A percentile compares a stretch with the other conserved stretches of the same genome.
These are phyloP conservation scores for Aspergillus floridensis DNA, from an alignment of 2,329 filamentous ascomycete species.

Conservation along the genomic window DNA sequence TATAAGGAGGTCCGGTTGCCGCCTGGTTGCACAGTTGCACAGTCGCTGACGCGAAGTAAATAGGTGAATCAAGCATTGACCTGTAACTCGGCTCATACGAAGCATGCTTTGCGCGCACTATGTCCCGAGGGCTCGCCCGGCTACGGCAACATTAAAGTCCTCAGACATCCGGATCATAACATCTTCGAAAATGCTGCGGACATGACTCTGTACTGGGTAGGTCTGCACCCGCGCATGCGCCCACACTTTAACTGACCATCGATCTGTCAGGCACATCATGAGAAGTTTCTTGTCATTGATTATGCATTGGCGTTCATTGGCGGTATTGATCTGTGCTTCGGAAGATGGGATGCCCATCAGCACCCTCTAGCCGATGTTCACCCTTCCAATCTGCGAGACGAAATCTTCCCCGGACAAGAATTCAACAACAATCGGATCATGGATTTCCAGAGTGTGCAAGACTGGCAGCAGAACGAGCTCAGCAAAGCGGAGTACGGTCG, in stretches of 20 bases:
- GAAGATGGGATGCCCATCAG: slow-evolving; percentile 85
- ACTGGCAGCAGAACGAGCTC: slow-evolving; percentile 92
- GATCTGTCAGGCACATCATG: slow-evolving; percentile 69
- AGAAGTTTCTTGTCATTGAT: slow-evolving; percentile 96
- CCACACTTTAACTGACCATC: slow-evolving; percentile 5
- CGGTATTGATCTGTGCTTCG: slow-evolving; percentile 91
- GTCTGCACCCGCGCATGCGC: background rate
- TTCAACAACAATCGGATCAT: slow-evolving; percentile 97
- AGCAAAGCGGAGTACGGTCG: slow-evolving; percentile 87
- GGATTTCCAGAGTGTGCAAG: slow-evolving; percentile 86
- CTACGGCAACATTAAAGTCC: slow-evolving; percentile 80
- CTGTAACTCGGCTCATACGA: slow-evolving; percentile 91
- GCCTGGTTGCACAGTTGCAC: background rate
- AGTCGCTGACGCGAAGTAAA: slow-evolving; percentile 8
- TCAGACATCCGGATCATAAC: slow-evolving; percentile 94
- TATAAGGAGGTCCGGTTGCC: slow-evolving; percentile 69
- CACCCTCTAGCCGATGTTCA: slow-evolving; percentile 86
- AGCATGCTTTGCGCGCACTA: slow-evolving; percentile 74
- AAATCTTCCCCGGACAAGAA: slow-evolving; percentile 93
- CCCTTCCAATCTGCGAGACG: slow-evolving; percentile 74
- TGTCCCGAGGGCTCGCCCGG: slow-evolving; percentile 80
- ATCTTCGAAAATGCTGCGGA: slow-evolving; percentile 89
- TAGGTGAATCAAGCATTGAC: slow-evolving; percentile 71
- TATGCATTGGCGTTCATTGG: slow-evolving; percentile 90
- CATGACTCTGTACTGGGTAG: slow-evolving; percentile 89